Conservation (phyloP, 2,329 filamentous ascomycete genomes). For the Cladosporium sp. region DNA sequence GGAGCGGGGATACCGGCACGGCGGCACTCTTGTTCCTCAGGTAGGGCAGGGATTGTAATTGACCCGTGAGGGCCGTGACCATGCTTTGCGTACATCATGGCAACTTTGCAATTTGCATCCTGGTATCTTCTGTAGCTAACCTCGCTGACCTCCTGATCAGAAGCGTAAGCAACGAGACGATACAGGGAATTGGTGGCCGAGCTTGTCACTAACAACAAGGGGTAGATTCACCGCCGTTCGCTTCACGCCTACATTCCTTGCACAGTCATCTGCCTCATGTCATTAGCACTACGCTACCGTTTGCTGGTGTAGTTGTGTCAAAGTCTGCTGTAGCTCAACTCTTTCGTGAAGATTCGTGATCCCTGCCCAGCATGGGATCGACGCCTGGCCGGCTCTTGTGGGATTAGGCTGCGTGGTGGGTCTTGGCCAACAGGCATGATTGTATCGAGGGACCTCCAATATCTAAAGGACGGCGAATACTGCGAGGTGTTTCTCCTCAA, state of each 20-base stretch:
- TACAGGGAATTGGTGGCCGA: not conserved
- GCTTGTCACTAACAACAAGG: not conserved
- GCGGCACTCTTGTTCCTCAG: not conserved
- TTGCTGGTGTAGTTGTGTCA: not conserved
- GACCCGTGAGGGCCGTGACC: not conserved
- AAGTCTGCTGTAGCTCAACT: not conserved
- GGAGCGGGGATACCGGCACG: not conserved
- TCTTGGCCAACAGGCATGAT: not conserved
- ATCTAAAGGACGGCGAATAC: not conserved
- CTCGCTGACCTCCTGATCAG: not conserved
- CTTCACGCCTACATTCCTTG: not conserved
- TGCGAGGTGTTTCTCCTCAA: not conserved
- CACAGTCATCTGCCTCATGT: not conserved
- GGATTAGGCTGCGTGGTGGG: not conserved
- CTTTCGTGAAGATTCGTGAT: not conserved
- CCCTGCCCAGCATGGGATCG: not conserved
- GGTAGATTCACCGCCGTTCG: not conserved
- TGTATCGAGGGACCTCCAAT: not conserved
- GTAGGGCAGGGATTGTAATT: not conserved
- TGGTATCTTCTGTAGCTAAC: not conserved
- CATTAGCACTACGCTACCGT: not conserved
- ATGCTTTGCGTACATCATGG: not conserved
- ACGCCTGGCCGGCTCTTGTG: not conserved
- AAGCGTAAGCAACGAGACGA: not conserved
- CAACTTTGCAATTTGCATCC: not conserved